Percentiles rank a stretch among this genome's conserved stretches.
Conservation (phyloP, 106 monocot genomes). For the Dendrobium officinale region DNA sequence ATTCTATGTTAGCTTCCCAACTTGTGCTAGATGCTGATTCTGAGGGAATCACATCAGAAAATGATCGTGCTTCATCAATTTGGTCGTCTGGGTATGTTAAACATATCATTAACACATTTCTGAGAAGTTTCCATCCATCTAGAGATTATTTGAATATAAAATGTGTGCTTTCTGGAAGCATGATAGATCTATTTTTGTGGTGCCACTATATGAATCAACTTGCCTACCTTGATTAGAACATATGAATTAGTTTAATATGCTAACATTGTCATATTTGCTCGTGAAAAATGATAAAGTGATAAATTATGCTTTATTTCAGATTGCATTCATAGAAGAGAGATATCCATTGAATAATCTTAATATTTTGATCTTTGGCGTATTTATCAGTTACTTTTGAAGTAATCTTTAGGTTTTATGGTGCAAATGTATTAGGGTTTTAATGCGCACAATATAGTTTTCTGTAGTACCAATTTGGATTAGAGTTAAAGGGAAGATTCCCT, state of each 20-base stretch:
- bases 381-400: background rate
- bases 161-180: background rate
- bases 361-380: background rate
- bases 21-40: background rate
- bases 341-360: background rate
- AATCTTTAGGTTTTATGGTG: background rate
- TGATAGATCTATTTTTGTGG: background rate
- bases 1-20: background rate
- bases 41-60: background rate
- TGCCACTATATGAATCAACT: background rate
- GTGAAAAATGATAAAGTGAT: background rate
- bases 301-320: background rate
- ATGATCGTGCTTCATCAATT: background rate
- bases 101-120: background rate
- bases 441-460: background rate
- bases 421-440: background rate
- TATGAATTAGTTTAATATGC: background rate
- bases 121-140: background rate
- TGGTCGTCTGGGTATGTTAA: background rate
- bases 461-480: background rate
- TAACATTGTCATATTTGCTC: background rate
- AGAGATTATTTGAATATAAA: background rate
- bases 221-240: background rate
- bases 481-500: background rate
- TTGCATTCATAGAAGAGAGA: background rate